Percentiles rank a stretch among this genome's conserved stretches.
Evolutionary conservation across 129 eudicot genomes (phyloP).

Genomic region (Silybum marianum): DNA sequence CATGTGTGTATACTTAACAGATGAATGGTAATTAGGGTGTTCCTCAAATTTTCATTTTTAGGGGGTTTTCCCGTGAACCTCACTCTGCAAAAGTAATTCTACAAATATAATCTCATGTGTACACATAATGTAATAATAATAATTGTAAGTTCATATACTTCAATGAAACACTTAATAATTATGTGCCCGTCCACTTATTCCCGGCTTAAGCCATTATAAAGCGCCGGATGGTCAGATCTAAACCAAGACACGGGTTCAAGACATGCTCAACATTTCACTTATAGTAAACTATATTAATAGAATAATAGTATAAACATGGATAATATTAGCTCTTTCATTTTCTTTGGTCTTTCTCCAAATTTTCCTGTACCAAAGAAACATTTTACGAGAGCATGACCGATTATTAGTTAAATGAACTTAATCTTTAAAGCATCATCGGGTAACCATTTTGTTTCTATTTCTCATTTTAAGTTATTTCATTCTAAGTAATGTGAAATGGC

Average conservation of each 20-base stretch:
- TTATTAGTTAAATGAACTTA: neutral
- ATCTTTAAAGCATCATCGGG: neutral
- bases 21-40: too few relatives aligned
- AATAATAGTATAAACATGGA: neutral
- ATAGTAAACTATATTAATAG: neutral
- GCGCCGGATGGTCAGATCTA: neutral
- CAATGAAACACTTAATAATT: neutral
- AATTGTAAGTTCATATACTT: too few relatives aligned
- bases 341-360: neutral
- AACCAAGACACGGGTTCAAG: neutral
- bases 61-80: too few relatives aligned
- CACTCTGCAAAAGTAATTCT: too few relatives aligned
- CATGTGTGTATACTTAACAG: too few relatives aligned
- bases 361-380: neutral
- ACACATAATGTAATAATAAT: neutral
- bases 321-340: neutral
- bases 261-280: neutral
- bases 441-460: neutral
- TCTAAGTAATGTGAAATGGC: neutral
- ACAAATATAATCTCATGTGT: neutral
- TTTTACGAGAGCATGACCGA: neutral
- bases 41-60: too few relatives aligned
- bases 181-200: neutral
- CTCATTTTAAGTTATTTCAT: neutral
- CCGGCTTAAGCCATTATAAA: neutral